phyloP scores from a whole-genome alignment of 1,284 basidiomycete genomes.

The Irpex sp. region DNA sequence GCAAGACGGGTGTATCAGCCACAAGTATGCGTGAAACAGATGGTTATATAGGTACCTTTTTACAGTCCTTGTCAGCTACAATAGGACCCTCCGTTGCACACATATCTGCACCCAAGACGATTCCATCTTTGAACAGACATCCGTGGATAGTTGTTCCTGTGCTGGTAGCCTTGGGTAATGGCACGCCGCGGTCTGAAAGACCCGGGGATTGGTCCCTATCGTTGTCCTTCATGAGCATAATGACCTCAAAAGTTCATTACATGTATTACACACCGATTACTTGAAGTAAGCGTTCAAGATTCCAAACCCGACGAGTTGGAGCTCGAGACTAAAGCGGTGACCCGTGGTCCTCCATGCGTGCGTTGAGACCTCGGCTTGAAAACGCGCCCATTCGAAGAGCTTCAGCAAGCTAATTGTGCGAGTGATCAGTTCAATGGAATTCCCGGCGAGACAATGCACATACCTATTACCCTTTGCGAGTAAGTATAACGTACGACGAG shows the following conservation, averaged over 20 bases:
- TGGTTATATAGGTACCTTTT: background rate
- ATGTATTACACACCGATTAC: conserved; percentile 18
- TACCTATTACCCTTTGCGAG: too few relatives aligned
- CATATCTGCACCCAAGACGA: conserved; percentile 96
- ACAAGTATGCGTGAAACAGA: conserved; percentile 28
- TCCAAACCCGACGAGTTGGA: conserved; percentile 30
- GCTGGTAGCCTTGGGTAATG: conserved; percentile 71
- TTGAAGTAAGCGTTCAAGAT: conserved; percentile 29
- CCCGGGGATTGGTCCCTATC: conserved; percentile 61
- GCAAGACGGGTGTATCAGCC: background rate
- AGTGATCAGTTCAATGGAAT: too few relatives aligned
- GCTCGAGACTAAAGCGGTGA: conserved; percentile 21
- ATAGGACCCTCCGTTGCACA: conserved; percentile 90
- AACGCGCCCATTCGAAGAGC: too few relatives aligned
- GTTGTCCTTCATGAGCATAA: conserved; percentile 32
- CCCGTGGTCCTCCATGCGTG: too few relatives aligned
- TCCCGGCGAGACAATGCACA: too few relatives aligned
- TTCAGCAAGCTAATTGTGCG: too few relatives aligned
- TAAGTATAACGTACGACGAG: too few relatives aligned
- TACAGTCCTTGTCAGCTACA: conserved; percentile 82
- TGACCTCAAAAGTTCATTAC: background rate
- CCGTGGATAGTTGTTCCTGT: conserved; percentile 99
- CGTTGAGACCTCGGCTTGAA: too few relatives aligned
- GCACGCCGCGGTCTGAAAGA: conserved; percentile 64
- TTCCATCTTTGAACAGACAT: conserved; percentile 89